phyloP scores from a whole-genome alignment of 805 yeast genomes.

The Torulaspora franciscae region DNA sequence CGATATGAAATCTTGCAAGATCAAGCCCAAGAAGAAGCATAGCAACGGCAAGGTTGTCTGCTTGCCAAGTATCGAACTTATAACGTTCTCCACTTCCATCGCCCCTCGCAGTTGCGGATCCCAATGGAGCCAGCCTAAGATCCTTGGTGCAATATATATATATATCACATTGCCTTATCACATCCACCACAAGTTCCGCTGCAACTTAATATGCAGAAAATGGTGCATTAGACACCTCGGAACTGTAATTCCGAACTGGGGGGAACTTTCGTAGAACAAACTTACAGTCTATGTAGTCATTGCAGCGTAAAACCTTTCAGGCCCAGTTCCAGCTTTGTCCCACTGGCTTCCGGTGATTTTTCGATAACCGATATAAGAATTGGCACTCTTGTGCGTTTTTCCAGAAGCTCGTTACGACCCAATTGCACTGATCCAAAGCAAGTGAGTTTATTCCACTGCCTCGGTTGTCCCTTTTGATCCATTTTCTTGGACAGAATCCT shows the following conservation, averaged over 20 bases:
- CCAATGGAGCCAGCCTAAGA: not conserved
- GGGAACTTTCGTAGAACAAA: too few species aligned
- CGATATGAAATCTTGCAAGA: not conserved
- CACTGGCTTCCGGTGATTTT: not conserved
- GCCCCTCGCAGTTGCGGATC: not conserved
- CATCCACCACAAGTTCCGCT: too few species aligned
- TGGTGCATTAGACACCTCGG: too few species aligned
- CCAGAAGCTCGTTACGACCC: slow-evolving; percentile 28
- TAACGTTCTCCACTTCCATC: not conserved
- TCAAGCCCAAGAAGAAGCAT: not conserved
- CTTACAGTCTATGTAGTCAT: not conserved
- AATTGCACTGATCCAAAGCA: slow-evolving; percentile 18
- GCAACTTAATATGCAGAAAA: too few species aligned
- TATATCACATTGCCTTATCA: not conserved
- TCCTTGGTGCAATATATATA: not conserved
- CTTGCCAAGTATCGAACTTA: not conserved
- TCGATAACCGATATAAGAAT: slow-evolving; percentile 17
- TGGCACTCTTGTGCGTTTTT: slow-evolving; percentile 24
- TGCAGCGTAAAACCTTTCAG: slow-evolving; percentile 1
- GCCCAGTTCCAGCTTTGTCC: not conserved
- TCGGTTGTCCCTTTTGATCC: slow-evolving; percentile 1
- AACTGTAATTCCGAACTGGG: too few species aligned
- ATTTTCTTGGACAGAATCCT: slow-evolving; percentile 1
- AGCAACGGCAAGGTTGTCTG: slow-evolving; percentile 2
- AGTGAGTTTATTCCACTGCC: slow-evolving; percentile 27